Percentiles rank a stretch among this genome's conserved stretches.
Evolutionary conservation across 139 green algal species (phyloP).

Genomic region (Mesostigma viride): DNA sequence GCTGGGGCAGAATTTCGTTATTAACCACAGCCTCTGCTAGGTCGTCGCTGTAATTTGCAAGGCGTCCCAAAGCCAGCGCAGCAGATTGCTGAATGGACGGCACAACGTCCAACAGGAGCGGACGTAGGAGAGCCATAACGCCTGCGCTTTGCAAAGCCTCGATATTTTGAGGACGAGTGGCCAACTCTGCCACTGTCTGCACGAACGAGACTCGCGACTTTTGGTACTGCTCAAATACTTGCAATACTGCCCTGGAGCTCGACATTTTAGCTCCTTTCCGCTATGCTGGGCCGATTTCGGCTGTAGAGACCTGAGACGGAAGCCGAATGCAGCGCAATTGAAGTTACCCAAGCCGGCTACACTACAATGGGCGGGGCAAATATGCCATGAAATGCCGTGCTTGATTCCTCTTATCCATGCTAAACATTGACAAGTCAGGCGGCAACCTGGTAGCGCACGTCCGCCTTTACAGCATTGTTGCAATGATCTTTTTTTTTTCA

Average conservation of each 20-base stretch:
- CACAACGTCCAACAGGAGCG: constrained; percentile 73
- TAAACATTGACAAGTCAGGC: too few relatives aligned
- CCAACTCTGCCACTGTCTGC: constrained; percentile 65
- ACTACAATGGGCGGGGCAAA: too few relatives aligned
- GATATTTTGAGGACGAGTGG: constrained; percentile 70
- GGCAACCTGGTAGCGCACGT: too few relatives aligned
- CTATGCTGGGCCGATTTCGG: too few relatives aligned
- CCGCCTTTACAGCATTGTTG: too few relatives aligned
- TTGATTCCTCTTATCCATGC: too few relatives aligned
- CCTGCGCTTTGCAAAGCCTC: constrained; percentile 68
- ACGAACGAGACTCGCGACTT: constrained; percentile 72
- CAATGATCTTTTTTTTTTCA: too few relatives aligned
- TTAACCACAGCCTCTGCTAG: constrained; percentile 71
- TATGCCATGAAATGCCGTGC: too few relatives aligned
- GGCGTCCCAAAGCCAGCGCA: constrained; percentile 59
- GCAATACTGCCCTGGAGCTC: constrained; percentile 60
- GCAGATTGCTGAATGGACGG: constrained; percentile 80
- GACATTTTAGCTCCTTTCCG: too few relatives aligned
- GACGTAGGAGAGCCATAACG: constrained; percentile 62
- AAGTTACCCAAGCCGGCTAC: too few relatives aligned
- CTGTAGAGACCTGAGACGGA: too few relatives aligned
- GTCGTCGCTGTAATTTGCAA: constrained; percentile 73
- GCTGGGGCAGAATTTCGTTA: constrained; percentile 73
- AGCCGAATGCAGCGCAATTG: too few relatives aligned
- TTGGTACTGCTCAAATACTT: constrained; percentile 73